Conservation (phyloP, 306 rosid species). For the Pachyrhizus erosus region DNA sequence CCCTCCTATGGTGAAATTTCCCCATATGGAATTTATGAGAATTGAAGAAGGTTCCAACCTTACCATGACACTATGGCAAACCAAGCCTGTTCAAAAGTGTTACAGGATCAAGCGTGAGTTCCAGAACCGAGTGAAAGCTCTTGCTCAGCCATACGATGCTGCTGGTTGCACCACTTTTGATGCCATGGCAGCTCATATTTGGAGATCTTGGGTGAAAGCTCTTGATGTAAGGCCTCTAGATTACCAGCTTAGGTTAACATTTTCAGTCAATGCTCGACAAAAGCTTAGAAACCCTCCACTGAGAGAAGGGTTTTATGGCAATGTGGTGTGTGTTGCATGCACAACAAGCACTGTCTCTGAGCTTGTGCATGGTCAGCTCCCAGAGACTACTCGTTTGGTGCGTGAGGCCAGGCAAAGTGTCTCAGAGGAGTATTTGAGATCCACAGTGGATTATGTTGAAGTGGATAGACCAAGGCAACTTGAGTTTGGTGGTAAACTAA, state of each 20-base stretch:
- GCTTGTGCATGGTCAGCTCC: slow-evolving; percentile 58
- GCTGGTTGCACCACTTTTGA: slow-evolving; percentile 73
- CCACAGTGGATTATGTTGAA: slow-evolving; percentile 79
- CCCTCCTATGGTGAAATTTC: slow-evolving; percentile 68
- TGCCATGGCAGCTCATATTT: slow-evolving; percentile 87
- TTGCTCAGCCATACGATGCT: slow-evolving; percentile 56
- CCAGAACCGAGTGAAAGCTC: slow-evolving; percentile 59
- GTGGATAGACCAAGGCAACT: slow-evolving; percentile 69
- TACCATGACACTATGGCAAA: slow-evolving; percentile 65
- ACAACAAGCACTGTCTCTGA: slow-evolving; percentile 62
- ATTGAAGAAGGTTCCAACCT: slow-evolving; percentile 80
- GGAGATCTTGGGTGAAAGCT: slow-evolving; percentile 95
- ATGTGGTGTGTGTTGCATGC: slow-evolving; percentile 79
- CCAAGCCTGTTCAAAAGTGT: slow-evolving; percentile 77
- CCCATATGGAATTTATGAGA: slow-evolving; percentile 84
- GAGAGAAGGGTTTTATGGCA: slow-evolving; percentile 85
- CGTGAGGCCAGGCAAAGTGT: slow-evolving; percentile 65
- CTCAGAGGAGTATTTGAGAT: slow-evolving; percentile 81
- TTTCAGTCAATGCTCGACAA: slow-evolving; percentile 74
- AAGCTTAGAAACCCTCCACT: slow-evolving; percentile 66
- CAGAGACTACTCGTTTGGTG: slow-evolving; percentile 60
- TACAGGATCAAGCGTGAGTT: slow-evolving; percentile 71
- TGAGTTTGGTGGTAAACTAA: slow-evolving; percentile 88
- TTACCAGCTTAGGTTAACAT: slow-evolving; percentile 72
- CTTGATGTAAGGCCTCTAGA: slow-evolving; percentile 76